Base-by-base conservation (phyloP, 768 basidiomycete genomes). In the Mycena floridula region DNA sequence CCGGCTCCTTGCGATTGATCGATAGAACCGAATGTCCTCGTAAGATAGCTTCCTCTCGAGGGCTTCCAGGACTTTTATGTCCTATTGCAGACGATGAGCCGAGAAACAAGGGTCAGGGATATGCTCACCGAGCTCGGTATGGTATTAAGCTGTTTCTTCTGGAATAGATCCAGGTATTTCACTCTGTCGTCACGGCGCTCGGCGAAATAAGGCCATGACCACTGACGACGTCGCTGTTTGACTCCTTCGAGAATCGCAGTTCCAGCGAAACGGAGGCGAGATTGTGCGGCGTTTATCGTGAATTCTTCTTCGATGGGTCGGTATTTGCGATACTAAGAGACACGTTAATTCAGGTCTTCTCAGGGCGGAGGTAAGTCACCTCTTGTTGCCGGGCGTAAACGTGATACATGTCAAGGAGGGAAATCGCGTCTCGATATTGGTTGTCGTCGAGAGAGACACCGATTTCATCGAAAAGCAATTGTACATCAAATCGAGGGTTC, bases 21-120 rank as follows among this genome's bases (percentile, higher is more conserved):
- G 82, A 66, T 98, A 99, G 65, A 97, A 96, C 3, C 95, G 84
- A 41, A 99, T 83, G 56, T 98, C 96, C 61, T 95, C 91, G 53
- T 97, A 98, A 0, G 82, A 75, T 23, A 98, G 72, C 59, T 90
- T 91, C 51, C 61, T 69, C 61, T 99, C 96, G 44, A 98, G 66
- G 1, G 63, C 68, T 37, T 82, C 76, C 24, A 94, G 66, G 6
- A 57, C 65, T 50, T 62, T 57, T 27, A 62, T 43, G 46, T 85
- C 82, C 83, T 86, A 42, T 38, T 16, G n/a, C 18, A 16, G n/a
- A 20, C 13, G n/a, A 12, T 16, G 38, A 5, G 8, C 38, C n/a
- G 23, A 20, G 3, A 24, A 39, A 9, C 11, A 16, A 39, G 5
- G n/a, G 13, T 24, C 13, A 16, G n/a, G n/a, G 23, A 40, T 13